phyloP scores from a whole-genome alignment of 2,329 filamentous ascomycete species.

The Phyllosticta capitalensis region DNA sequence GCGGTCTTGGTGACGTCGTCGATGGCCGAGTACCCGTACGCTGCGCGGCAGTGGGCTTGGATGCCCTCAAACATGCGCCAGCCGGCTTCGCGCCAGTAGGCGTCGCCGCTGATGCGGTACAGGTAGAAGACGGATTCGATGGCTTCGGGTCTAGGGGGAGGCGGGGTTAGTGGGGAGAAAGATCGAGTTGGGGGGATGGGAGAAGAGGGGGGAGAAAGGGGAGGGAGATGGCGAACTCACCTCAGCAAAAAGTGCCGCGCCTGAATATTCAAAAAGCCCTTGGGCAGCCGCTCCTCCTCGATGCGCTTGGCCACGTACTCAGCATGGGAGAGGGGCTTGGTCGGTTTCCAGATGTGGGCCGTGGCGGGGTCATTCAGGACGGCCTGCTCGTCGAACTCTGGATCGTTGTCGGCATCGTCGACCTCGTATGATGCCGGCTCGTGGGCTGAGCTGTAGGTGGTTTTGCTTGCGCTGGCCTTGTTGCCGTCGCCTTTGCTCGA shows the following conservation, averaged over 20 bases:
- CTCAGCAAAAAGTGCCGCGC: constrained; percentile 56
- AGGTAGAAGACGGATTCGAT: constrained; percentile 75
- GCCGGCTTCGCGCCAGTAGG: constrained; percentile 55
- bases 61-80: constrained; percentile 67
- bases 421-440: neutral
- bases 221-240: constrained; percentile 15
- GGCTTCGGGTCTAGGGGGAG: constrained; percentile 50
- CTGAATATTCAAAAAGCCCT: constrained; percentile 46
- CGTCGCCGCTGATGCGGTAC: constrained; percentile 62
- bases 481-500: constrained; percentile 12
- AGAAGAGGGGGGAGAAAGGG: neutral
- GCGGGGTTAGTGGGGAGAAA: neutral
- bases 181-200: neutral
- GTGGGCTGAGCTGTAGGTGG: constrained; percentile 4
- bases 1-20: constrained; percentile 51
- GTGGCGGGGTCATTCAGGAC: neutral
- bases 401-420: constrained; percentile 12
- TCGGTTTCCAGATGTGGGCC: constrained; percentile 10
- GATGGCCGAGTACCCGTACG: constrained; percentile 56
- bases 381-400: constrained; percentile 5
- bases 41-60: constrained; percentile 50
- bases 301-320: constrained; percentile 30
- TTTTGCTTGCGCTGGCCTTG: constrained; percentile 1
- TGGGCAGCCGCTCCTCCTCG: constrained; percentile 38
- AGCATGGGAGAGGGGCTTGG: constrained; percentile 22